These are phyloP conservation scores for Wickerhamiella slavikovae DNA, from an alignment of 805 yeast species.

Conservation along the genomic window DNA sequence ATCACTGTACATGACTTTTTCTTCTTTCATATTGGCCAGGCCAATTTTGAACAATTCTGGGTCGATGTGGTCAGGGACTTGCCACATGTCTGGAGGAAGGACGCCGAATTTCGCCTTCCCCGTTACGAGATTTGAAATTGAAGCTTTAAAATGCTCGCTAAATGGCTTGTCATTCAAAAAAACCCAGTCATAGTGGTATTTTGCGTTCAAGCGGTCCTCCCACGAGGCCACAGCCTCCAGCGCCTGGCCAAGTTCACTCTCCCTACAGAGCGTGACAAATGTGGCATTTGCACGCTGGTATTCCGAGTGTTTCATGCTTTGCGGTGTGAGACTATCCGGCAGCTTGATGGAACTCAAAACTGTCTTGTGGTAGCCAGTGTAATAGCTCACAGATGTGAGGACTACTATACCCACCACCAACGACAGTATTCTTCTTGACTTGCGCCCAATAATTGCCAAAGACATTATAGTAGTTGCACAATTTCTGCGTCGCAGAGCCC, in stretches of 20 bases:
- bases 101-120: constrained; percentile 42
- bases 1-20: constrained; percentile 33
- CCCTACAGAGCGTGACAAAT: constrained; percentile 47
- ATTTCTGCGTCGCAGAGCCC: too few relatives aligned
- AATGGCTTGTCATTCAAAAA: constrained; percentile 51
- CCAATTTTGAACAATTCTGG: constrained; percentile 25
- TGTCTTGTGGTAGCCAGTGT: too few relatives aligned
- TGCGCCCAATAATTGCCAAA: too few relatives aligned
- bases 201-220: constrained; percentile 43
- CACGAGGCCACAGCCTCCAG: constrained; percentile 38
- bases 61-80: constrained; percentile 42
- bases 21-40: constrained; percentile 24
- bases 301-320: too few relatives aligned
- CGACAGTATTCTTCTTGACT: too few relatives aligned
- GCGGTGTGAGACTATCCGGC: too few relatives aligned
- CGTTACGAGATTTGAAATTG: constrained; percentile 28
- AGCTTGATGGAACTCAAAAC: too few relatives aligned
- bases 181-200: constrained; percentile 54
- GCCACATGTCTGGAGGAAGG: constrained; percentile 45
- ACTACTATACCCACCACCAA: too few relatives aligned
- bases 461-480: too few relatives aligned
- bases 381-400: too few relatives aligned
- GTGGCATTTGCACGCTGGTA: constrained; percentile 29
- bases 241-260: constrained; percentile 36
- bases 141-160: constrained; percentile 29